Conservation (phyloP, 176 grass and related monocot species). For the Rhynchospora breviuscula region DNA sequence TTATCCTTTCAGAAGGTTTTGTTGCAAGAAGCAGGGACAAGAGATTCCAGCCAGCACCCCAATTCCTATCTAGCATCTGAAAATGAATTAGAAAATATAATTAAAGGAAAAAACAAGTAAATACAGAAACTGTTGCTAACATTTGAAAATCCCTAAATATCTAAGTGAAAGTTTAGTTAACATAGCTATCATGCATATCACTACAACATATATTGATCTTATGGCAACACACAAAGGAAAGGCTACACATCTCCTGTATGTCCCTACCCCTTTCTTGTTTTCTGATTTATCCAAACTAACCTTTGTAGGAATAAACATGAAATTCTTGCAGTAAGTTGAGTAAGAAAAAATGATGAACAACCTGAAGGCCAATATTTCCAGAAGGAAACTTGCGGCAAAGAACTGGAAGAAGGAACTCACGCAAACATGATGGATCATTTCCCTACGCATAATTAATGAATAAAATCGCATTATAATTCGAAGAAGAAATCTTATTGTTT, state of each 20-base stretch:
- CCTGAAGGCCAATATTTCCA: slow-evolving; percentile 79
- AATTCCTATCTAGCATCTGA: slow-evolving; percentile 86
- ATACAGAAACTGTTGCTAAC: not conserved
- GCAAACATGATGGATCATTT: slow-evolving; percentile 90
- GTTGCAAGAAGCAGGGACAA: slow-evolving; percentile 74
- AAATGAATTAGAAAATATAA: slow-evolving; percentile 16
- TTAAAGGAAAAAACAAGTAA: slow-evolving; percentile 16
- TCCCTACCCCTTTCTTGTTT: not conserved
- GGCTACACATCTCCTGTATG: not conserved
- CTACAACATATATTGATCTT: not conserved
- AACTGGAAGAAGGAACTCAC: slow-evolving; percentile 85
- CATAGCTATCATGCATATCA: not conserved
- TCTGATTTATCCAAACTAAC: not conserved
- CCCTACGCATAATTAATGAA: slow-evolving; percentile 37
- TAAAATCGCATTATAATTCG: not conserved
- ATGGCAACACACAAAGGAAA: not conserved
- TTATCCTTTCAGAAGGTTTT: slow-evolving; percentile 83
- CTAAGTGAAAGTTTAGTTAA: not conserved
- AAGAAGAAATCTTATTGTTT: not conserved
- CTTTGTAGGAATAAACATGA: not conserved
- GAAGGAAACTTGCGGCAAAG: slow-evolving; percentile 59
- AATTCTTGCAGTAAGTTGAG: not conserved
- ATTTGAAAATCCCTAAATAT: not conserved
- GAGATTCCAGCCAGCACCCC: slow-evolving; percentile 96
- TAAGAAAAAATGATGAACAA: slow-evolving; percentile 24